Evolutionary conservation across 257 asterid species (phyloP).

Genomic region (Solanum rostratum): DNA sequence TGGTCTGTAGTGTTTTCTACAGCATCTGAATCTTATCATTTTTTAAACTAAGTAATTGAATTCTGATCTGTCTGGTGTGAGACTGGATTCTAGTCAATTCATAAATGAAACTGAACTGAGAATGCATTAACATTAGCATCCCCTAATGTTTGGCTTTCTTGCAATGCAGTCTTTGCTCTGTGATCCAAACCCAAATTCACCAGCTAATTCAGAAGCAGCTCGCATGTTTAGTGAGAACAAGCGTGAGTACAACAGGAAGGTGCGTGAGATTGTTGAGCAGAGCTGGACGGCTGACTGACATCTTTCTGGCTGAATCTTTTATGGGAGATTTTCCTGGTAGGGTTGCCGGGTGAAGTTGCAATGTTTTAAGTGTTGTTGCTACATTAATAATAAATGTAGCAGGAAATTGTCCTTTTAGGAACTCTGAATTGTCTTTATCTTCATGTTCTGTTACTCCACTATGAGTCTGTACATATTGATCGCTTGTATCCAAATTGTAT

Average conservation of each 20-base stretch:
- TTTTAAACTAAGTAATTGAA: not conserved
- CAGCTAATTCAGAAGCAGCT: conserved; percentile 95
- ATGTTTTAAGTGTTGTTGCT: conserved; percentile 5
- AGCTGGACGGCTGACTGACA: conserved; percentile 87
- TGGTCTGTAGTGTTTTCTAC: not conserved
- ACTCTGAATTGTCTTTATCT: conserved; percentile 16
- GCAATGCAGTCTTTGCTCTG: conserved; percentile 66
- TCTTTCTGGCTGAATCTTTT: not conserved
- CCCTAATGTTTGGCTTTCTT: not conserved
- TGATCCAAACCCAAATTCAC: conserved; percentile 90
- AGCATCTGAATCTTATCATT: not conserved
- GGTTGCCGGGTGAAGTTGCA: conserved; percentile 11
- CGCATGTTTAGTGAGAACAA: conserved; percentile 78
- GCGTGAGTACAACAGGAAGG: conserved; percentile 88
- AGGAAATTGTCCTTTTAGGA: conserved; percentile 14
- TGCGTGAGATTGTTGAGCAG: conserved; percentile 83
- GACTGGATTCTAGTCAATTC: not conserved
- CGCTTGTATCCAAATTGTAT: conserved; percentile 15
- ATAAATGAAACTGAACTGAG: not conserved
- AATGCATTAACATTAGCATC: not conserved
- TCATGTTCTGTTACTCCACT: conserved; percentile 12
- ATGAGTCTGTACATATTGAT: conserved; percentile 30
- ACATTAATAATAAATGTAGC: conserved; percentile 14
- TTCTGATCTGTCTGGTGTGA: not conserved
- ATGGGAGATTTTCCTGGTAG: conserved; percentile 20